A percentile compares a stretch with the other conserved stretches of the same genome.
These are phyloP conservation scores for Ichthyophthirius multifiliis DNA, from an alignment of 169 alveolate genomes.

Conservation along the genomic window DNA sequence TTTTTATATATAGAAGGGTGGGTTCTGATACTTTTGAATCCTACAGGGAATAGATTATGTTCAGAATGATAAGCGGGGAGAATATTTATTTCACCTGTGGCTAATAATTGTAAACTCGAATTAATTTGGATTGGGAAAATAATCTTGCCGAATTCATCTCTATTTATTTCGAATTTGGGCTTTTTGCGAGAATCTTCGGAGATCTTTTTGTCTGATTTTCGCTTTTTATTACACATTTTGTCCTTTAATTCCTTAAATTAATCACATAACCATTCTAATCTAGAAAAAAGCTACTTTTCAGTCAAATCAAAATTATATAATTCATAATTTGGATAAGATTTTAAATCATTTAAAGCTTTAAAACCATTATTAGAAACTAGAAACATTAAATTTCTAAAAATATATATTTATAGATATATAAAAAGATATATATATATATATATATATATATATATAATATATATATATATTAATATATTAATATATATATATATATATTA, in stretches of 20 bases:
- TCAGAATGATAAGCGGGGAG: constrained; percentile 72
- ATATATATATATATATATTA: not conserved
- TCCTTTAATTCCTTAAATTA: constrained; percentile 59
- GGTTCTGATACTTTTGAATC: constrained; percentile 78
- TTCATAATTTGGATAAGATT: constrained; percentile 40
- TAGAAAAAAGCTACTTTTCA: constrained; percentile 35
- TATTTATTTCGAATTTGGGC: constrained; percentile 40
- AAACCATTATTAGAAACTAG: constrained; percentile 77
- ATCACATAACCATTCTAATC: constrained; percentile 71
- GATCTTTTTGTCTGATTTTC: constrained; percentile 24
- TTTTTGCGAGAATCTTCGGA: constrained; percentile 35
- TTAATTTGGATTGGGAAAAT: constrained; percentile 70
- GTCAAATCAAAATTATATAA: constrained; percentile 48
- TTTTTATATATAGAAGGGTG: constrained; percentile 67
- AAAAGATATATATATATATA: not conserved
- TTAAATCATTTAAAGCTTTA: constrained; percentile 20
- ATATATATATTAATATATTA: not conserved
- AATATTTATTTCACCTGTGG: constrained; percentile 60
- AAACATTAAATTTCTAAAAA: constrained; percentile 52
- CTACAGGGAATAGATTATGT: constrained; percentile 82
- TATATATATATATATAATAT: not conserved
- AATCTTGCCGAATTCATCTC: constrained; percentile 59
- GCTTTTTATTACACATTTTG: constrained; percentile 24
- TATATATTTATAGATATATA: too few species aligned
- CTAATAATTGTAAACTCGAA: constrained; percentile 60